A percentile compares a stretch with the other conserved stretches of the same genome.
Evolutionary conservation across 352 stramenopile genomes (phyloP).

Genomic region (Phytophthora tentaculata): DNA sequence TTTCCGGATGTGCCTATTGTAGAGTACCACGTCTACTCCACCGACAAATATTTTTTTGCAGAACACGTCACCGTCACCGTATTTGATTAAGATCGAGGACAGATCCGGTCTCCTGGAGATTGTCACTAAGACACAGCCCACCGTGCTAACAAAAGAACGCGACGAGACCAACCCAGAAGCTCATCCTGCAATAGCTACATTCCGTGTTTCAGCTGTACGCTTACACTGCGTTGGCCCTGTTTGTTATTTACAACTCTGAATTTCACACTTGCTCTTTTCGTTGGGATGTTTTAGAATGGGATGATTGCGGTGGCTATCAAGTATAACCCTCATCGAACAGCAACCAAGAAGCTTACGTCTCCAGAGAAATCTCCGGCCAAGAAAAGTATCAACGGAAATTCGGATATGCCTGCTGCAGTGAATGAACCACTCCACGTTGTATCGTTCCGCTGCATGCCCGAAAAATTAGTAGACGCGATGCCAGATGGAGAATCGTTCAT

Average conservation of each 20-base stretch:
- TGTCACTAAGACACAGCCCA: conserved; percentile 46
- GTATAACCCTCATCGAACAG: conserved; percentile 34
- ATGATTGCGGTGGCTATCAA: conserved; percentile 83
- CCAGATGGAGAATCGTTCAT: conserved; percentile 46
- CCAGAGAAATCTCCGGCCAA: conserved; percentile 26
- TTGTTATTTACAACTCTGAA: neutral
- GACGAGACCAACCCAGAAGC: conserved; percentile 14
- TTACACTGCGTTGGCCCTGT: neutral
- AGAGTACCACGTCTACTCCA: conserved; percentile 31
- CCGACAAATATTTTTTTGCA: conserved; percentile 83
- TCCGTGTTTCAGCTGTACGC: conserved; percentile 63
- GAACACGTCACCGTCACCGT: conserved; percentile 66
- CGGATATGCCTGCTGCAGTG: neutral
- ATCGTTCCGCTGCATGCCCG: conserved; percentile 56
- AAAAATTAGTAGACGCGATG: conserved; percentile 34
- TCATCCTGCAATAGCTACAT: conserved; percentile 23
- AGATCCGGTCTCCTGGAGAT: conserved; percentile 61
- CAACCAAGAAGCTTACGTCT: conserved; percentile 5
- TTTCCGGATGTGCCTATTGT: neutral
- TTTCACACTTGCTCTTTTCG: neutral
- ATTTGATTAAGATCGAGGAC: conserved; percentile 70
- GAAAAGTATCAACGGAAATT: conserved; percentile 19
- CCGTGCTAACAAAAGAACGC: conserved; percentile 13
- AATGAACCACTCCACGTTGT: conserved; percentile 45
- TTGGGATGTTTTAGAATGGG: conserved; percentile 49